These are phyloP conservation scores for Wickerhamiella bombiphila DNA, from an alignment of 805 yeast species.

Conservation along the genomic window DNA sequence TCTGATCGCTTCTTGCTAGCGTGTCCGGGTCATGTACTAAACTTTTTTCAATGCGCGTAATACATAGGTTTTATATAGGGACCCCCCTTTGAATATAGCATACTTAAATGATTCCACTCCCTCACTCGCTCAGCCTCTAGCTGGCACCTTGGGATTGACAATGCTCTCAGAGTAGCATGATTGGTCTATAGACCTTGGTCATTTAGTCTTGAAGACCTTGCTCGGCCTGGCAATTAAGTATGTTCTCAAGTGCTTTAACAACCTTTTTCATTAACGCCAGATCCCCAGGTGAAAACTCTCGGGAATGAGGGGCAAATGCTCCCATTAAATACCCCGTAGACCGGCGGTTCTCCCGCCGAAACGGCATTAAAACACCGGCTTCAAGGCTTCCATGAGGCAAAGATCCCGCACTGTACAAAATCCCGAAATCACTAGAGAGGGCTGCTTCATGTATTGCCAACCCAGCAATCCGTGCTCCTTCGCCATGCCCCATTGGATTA, in stretches of 20 bases:
- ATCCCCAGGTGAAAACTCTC: constrained; percentile 20
- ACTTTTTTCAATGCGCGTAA: no score
- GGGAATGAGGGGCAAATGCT: constrained; percentile 13
- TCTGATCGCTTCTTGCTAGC: no score
- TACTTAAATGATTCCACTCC: no score
- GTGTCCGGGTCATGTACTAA: no score
- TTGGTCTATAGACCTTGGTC: no score
- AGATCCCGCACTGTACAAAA: constrained; percentile 1
- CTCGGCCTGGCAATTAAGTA: constrained; percentile 14
- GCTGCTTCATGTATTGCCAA: constrained; percentile 4
- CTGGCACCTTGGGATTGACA: no score
- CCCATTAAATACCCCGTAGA: constrained; percentile 20
- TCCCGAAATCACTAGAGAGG: constrained; percentile 9
- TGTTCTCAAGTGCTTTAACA: constrained; percentile 18
- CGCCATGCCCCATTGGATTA: not conserved
- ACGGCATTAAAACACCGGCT: constrained; percentile 12
- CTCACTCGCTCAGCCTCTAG: no score
- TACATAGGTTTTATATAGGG: no score
- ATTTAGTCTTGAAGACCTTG: no score
- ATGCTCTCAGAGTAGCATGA: no score
- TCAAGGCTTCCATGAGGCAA: not conserved
- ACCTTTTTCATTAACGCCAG: constrained; percentile 20
- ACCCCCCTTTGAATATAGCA: no score
- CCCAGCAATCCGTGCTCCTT: not conserved
- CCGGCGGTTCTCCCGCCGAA: constrained; percentile 4